Base-by-base conservation (phyloP, 2,329 filamentous ascomycete species). In the Cadophora malorum region DNA sequence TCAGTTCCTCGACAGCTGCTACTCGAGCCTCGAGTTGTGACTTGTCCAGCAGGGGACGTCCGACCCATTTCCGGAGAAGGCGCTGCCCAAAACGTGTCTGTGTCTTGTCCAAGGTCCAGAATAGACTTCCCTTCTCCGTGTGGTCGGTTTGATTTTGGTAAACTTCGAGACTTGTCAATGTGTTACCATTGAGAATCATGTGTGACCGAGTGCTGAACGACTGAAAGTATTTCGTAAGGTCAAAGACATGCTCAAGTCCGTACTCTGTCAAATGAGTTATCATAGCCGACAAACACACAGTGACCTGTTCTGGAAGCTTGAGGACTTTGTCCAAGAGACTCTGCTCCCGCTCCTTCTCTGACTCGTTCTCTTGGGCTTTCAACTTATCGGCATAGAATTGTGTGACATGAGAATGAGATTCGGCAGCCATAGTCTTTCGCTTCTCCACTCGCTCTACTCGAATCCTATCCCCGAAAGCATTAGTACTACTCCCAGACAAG, bases 161-260 rank as follows among this genome's bases (percentile, higher is more conserved):
- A 1, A 99, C 93, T 78, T 99, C 96, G 14, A 99, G 85, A 75
- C 93, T 97, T 60, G 93, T 95, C 47, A 99, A 82, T 0, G 95
- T 97, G 65, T 97, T 99, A 55, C 95, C 96, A 76, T 96, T 97
- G 69, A 99, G 83, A 4, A 98, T 84, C 96, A 99, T 98, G 76
- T 98, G 94, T 16, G 95, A 94, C 47, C 94, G 86, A 8, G 94
- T 93, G 74, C 92, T 97, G 80, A 99, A 99, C 1, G 94, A 93
- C 74, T 97, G 91, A 76, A 99, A 99, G 81, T 98, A 97, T 75
- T 97, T 97, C 1, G 96, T 98, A 53, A 99, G 82, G 75, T 97
- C 91, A 74, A 99, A 97, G 64, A 99, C 93, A 81, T 98, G 94
- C 79, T 98, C 91, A 23, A 99, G 84, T 0, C 94, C 94, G 78